A percentile compares a stretch with the other conserved stretches of the same genome.
Conservation (phyloP, 371 early-diverging fungal species). For the Chytridiales sp. region DNA sequence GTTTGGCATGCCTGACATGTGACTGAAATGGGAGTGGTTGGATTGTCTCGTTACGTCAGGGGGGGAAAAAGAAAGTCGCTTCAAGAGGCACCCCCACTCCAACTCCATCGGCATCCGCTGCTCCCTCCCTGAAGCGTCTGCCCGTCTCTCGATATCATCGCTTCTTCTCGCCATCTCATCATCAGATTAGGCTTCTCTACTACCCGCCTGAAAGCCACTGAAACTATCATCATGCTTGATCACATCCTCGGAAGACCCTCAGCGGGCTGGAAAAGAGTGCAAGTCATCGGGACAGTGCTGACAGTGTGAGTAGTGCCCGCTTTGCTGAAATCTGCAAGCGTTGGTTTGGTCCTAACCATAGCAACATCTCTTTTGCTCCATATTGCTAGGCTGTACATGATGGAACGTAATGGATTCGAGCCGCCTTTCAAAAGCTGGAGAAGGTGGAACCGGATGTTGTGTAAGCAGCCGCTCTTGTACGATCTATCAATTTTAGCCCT, state of each 20-base stretch:
- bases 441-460: constrained; percentile 32
- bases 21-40: no score
- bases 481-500: constrained; percentile 3
- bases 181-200: no score
- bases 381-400: constrained; percentile 16
- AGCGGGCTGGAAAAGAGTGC: constrained; percentile 78
- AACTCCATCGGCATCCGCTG: no score
- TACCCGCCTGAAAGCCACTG: no score
- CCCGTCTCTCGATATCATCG: no score
- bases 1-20: no score
- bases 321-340: background rate
- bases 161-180: no score
- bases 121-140: no score
- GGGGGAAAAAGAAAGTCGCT: no score
- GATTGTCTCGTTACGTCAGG: no score
- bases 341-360: background rate
- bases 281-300: constrained; percentile 66
- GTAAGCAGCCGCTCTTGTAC: constrained; percentile 37
- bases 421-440: constrained; percentile 16
- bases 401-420: constrained; percentile 23
- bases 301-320: constrained; percentile 49
- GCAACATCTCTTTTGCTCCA: constrained; percentile 9
- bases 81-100: no score
- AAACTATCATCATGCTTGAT: constrained; percentile 87
- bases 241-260: constrained; percentile 91